These are phyloP conservation scores for Schizophyllum commune DNA, from an alignment of 1,284 basidiomycete genomes.

Conservation along the genomic window DNA sequence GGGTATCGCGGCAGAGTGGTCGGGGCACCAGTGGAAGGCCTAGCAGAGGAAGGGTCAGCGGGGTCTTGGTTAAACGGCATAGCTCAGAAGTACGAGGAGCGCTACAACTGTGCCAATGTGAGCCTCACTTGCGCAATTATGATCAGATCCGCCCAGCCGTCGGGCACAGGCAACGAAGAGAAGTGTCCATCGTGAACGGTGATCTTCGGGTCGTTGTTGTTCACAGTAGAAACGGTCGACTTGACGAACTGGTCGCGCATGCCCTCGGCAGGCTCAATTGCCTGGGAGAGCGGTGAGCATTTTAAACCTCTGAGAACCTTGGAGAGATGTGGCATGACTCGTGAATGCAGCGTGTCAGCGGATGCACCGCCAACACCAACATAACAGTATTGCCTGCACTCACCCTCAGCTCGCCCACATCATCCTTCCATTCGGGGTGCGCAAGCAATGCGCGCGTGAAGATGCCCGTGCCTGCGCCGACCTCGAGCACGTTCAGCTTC, in stretches of 20 bases:
- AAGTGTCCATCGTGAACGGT: conserved; percentile 57
- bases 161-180: conserved; percentile 44
- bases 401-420: conserved; percentile 38
- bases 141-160: conserved; percentile 66
- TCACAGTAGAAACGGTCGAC: conserved; percentile 44
- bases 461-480: conserved; percentile 71
- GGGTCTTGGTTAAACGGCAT: background rate
- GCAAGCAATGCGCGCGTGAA: conserved; percentile 71
- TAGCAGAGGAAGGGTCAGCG: background rate
- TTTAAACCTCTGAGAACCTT: background rate
- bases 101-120: background rate
- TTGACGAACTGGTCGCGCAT: conserved; percentile 59
- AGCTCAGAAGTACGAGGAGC: background rate
- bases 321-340: too few relatives aligned
- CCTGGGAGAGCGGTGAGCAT: conserved; percentile 15
- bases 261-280: conserved; percentile 67
- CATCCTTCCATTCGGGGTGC: conserved; percentile 44
- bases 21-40: background rate
- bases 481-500: conserved; percentile 61
- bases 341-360: background rate
- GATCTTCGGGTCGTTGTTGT: conserved; percentile 42
- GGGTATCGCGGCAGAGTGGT: background rate
- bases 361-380: background rate
- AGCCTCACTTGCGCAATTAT: conserved; percentile 60
- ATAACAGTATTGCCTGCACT: background rate